Percentiles rank a stretch among this genome's conserved stretches.
Evolutionary conservation across 2,329 filamentous ascomycete genomes (phyloP).

Genomic region (Aspergillus pseudotamarii): DNA sequence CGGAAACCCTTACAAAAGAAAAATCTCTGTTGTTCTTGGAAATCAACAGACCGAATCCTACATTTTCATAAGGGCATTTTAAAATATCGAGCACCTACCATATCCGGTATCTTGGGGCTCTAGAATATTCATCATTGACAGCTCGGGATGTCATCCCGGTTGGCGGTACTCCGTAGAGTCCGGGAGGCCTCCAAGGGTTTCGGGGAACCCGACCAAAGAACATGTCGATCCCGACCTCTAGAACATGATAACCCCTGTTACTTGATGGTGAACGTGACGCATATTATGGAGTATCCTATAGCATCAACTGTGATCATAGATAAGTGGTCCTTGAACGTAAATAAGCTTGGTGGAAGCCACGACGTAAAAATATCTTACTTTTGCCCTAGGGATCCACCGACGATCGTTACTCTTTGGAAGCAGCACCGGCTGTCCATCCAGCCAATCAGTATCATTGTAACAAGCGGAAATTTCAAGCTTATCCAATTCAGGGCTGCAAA

Average conservation of each 20-base stretch:
- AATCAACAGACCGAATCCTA: neutral
- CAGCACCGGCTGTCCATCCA: neutral
- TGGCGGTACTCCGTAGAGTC: neutral
- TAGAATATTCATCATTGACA: neutral
- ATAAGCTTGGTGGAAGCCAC: neutral
- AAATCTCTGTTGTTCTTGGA: neutral
- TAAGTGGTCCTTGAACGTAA: neutral
- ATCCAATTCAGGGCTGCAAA: too few species aligned
- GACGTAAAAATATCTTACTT: neutral
- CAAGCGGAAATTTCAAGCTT: too few species aligned
- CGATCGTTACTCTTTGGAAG: neutral
- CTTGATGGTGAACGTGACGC: neutral
- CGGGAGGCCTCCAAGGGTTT: neutral
- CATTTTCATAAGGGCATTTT: fast-evolving
- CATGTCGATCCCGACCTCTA: neutral
- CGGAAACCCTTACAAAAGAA: neutral
- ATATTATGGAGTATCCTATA: neutral
- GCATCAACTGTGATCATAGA: too few species aligned
- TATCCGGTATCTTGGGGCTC: neutral
- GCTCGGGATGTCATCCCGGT: neutral
- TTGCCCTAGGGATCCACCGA: neutral
- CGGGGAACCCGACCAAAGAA: too few species aligned
- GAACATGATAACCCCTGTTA: neutral
- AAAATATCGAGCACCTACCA: neutral
- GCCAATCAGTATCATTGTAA: neutral